Conservation (phyloP, 176 grass and related monocot genomes). For the Avena atlantica region DNA sequence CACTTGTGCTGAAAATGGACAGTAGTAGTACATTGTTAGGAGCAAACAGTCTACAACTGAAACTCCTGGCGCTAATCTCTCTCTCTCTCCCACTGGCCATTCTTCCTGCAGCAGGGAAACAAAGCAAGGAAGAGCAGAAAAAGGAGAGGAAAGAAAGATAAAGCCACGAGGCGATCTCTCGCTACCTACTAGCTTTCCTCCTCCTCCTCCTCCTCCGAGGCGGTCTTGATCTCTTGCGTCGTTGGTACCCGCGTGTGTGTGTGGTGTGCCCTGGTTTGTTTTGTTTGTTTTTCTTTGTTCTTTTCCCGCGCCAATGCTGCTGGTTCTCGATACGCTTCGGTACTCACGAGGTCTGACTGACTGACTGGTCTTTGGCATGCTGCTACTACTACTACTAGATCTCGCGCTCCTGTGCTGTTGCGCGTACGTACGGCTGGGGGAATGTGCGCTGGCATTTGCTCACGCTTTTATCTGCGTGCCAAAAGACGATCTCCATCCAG, state of each 20-base stretch:
- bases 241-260: slow-evolving; percentile 24
- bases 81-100: not conserved
- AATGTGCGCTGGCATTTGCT: slow-evolving; percentile 29
- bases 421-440: not conserved
- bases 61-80: not conserved
- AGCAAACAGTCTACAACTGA: slow-evolving; percentile 27
- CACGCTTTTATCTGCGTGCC: slow-evolving; percentile 26
- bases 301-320: slow-evolving; percentile 29
- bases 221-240: slow-evolving; percentile 29
- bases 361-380: slow-evolving; percentile 36
- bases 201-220: slow-evolving; percentile 16
- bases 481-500: not conserved
- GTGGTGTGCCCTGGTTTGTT: slow-evolving; percentile 27
- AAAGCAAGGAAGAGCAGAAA: slow-evolving; percentile 23
- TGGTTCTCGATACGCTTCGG: slow-evolving; percentile 57
- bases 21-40: not conserved
- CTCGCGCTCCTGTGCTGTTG: slow-evolving; percentile 40
- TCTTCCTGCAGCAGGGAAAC: slow-evolving; percentile 15
- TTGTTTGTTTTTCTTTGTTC: slow-evolving; percentile 55
- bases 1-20: slow-evolving; percentile 25
- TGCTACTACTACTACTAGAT: slow-evolving; percentile 29
- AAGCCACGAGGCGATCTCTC: slow-evolving; percentile 41
- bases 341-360: slow-evolving; percentile 16
- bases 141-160: slow-evolving; percentile 33
- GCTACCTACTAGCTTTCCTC: slow-evolving; percentile 17